Percentiles rank a stretch among this genome's conserved stretches.
phyloP scores from a whole-genome alignment of 1,139 yeast species.

The Scheffersomyces segobiensis region DNA sequence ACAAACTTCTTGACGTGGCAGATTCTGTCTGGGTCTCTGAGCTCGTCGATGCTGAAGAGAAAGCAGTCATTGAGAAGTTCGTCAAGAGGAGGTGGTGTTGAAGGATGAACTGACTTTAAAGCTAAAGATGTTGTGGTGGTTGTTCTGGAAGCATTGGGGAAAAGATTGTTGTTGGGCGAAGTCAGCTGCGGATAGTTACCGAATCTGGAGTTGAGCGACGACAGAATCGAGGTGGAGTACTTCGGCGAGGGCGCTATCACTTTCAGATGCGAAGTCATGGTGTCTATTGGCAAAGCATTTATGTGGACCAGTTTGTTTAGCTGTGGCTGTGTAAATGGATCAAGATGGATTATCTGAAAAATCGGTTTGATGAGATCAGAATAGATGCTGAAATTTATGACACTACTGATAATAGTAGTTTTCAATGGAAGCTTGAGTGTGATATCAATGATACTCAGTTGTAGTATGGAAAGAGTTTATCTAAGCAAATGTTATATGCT shows the following conservation, averaged over 20 bases:
- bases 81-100: constrained; percentile 13
- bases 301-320: not conserved
- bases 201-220: not conserved
- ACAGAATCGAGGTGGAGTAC: constrained; percentile 1
- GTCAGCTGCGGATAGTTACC: not conserved
- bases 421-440: too few species aligned
- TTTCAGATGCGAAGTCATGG: constrained; percentile 1
- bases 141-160: not conserved
- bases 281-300: constrained; percentile 1
- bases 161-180: not conserved
- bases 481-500: too few species aligned
- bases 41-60: constrained; percentile 15
- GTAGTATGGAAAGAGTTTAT: too few species aligned
- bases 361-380: too few species aligned
- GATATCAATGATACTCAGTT: too few species aligned
- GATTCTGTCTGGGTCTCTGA: constrained; percentile 9
- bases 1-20: constrained; percentile 14
- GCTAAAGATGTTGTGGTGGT: not conserved
- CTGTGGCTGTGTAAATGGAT: too few species aligned
- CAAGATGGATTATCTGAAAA: too few species aligned
- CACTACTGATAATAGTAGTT: too few species aligned
- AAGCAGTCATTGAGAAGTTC: constrained; percentile 24
- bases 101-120: not conserved
- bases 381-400: too few species aligned
- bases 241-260: not conserved